These are phyloP conservation scores for Saturnispora zaruensis DNA, from an alignment of 805 yeast species.

Conservation along the genomic window DNA sequence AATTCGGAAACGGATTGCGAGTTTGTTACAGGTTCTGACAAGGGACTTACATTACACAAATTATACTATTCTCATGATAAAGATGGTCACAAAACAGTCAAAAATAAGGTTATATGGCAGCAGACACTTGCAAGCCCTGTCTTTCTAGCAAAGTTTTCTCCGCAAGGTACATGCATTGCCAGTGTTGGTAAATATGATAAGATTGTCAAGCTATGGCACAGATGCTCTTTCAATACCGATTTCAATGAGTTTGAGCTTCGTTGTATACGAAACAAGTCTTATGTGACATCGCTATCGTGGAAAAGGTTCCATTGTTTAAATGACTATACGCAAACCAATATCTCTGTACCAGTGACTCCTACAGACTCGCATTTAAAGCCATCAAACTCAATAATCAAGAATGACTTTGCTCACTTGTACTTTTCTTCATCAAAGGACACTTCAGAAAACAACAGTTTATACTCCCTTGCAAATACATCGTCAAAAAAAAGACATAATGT, in stretches of 20 bases:
- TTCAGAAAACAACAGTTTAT: constrained; percentile 5
- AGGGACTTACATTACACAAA: constrained; percentile 45
- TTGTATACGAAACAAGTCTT: constrained; percentile 56
- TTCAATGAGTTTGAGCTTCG: constrained; percentile 59
- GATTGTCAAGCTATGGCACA: constrained; percentile 69
- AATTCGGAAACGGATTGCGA: constrained; percentile 38
- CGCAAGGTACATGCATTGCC: constrained; percentile 61
- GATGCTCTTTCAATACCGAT: constrained; percentile 59
- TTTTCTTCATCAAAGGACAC: constrained; percentile 3
- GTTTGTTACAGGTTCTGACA: constrained; percentile 49
- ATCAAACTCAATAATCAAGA: constrained; percentile 23
- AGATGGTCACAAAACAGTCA: constrained; percentile 15
- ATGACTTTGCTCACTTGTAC: constrained; percentile 11
- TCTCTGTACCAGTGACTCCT: constrained; percentile 4
- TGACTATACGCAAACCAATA: background rate
- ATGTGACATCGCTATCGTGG: constrained; percentile 55
- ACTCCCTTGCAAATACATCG: constrained; percentile 2
- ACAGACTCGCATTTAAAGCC: constrained; percentile 20
- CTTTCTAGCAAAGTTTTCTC: constrained; percentile 47
- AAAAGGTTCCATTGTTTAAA: constrained; percentile 22
- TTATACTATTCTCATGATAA: constrained; percentile 24
- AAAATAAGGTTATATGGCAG: constrained; percentile 34
- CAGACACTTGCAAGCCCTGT: constrained; percentile 55
- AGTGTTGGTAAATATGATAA: constrained; percentile 54
- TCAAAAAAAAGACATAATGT: constrained; percentile 35